Evolutionary conservation across 208 protist species (phyloP).

Genomic region (Porcisia hertigi): DNA sequence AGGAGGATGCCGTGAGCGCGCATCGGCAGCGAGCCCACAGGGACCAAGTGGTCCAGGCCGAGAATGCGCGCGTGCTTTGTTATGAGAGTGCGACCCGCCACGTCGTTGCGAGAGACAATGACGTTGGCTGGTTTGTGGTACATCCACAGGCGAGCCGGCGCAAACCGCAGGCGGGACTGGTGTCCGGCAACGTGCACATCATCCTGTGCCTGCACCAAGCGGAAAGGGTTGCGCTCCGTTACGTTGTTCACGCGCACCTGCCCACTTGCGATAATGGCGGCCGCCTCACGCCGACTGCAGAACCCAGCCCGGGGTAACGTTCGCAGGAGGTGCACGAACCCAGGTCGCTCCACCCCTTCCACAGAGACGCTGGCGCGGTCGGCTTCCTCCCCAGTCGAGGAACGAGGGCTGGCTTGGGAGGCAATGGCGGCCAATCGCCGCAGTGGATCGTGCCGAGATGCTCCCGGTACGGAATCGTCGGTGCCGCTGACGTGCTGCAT

Average conservation of each 20-base stretch:
- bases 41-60: conserved; percentile 88
- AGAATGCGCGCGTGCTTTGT: conserved; percentile 82
- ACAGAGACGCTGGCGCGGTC: background rate
- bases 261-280: conserved; percentile 70
- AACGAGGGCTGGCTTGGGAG: conserved; percentile 6
- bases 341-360: conserved; percentile 12
- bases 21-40: conserved; percentile 86
- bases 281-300: conserved; percentile 80
- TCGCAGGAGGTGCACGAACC: conserved; percentile 69
- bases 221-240: conserved; percentile 85
- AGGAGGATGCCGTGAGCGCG: conserved; percentile 81
- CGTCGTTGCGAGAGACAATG: conserved; percentile 81
- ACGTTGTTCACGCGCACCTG: conserved; percentile 87
- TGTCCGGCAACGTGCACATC: conserved; percentile 79
- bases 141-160: conserved; percentile 85
- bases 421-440: conserved; percentile 20
- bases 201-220: conserved; percentile 69
- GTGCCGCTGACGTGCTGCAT: conserved; percentile 11
- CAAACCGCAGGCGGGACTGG: conserved; percentile 70
- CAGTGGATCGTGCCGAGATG: conserved; percentile 20
- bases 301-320: conserved; percentile 77
- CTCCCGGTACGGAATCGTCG: conserved; percentile 31
- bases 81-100: conserved; percentile 71
- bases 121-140: conserved; percentile 91
- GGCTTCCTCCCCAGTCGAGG: background rate